These are phyloP conservation scores for Leucaena leucocephala DNA, from an alignment of 306 rosid species.

Conservation along the genomic window DNA sequence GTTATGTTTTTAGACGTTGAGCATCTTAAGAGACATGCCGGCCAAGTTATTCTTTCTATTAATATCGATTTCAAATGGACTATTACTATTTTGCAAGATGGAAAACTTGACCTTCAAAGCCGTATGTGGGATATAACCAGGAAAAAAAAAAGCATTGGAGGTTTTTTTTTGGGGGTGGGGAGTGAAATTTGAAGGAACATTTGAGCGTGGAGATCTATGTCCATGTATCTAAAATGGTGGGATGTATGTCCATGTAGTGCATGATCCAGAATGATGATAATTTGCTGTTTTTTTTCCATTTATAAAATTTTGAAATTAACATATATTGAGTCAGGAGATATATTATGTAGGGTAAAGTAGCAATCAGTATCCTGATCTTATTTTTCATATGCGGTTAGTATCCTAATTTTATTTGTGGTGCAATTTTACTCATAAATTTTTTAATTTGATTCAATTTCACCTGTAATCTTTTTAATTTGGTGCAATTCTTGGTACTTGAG, in stretches of 20 bases:
- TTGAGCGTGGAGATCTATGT: too few species aligned
- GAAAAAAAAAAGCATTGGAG: background rate
- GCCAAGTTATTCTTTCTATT: conserved; percentile 4
- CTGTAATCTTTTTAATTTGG: too few species aligned
- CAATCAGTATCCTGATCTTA: too few species aligned
- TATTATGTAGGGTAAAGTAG: background rate
- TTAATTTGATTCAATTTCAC: too few species aligned
- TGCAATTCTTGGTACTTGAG: too few species aligned
- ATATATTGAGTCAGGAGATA: background rate
- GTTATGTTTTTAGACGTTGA: background rate
- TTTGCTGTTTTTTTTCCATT: background rate
- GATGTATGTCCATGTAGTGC: background rate
- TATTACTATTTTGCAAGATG: background rate
- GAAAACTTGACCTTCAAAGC: background rate
- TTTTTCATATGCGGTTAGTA: too few species aligned
- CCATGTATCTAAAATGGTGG: background rate
- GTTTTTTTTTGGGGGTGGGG: too few species aligned
- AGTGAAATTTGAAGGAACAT: background rate
- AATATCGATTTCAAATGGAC: background rate
- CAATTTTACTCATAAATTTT: too few species aligned
- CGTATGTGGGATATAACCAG: background rate
- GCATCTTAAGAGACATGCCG: background rate
- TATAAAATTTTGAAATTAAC: background rate
- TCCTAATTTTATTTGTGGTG: too few species aligned
- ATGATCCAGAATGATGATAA: background rate